These are phyloP conservation scores for Mycena capillaripes DNA, from an alignment of 768 basidiomycete genomes.

Conservation along the genomic window DNA sequence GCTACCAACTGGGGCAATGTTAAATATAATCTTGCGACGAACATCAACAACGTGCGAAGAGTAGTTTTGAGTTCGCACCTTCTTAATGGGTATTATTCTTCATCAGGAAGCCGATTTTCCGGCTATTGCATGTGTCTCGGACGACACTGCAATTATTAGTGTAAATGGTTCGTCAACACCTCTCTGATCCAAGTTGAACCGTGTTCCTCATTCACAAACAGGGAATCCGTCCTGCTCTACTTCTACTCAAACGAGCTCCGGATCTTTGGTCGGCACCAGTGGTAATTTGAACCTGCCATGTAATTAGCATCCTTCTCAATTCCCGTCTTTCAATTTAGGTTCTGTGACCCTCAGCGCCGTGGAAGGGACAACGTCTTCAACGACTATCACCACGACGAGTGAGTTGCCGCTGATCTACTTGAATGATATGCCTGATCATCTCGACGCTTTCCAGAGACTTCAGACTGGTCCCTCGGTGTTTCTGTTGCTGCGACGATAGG, in stretches of 20 bases:
- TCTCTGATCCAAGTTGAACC: not conserved
- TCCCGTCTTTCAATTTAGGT: not conserved
- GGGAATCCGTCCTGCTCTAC: slow-evolving; percentile 21
- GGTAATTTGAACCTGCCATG: not conserved
- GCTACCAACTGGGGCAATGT: slow-evolving; percentile 18
- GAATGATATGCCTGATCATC: not conserved
- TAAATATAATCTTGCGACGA: slow-evolving; percentile 21
- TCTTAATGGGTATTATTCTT: not conserved
- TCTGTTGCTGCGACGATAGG: slow-evolving; percentile 21
- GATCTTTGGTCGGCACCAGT: slow-evolving; percentile 25
- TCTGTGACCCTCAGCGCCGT: slow-evolving; percentile 21
- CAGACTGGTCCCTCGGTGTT: slow-evolving; percentile 13
- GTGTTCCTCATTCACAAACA: not conserved
- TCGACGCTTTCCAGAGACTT: slow-evolving; percentile 6
- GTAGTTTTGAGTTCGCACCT: not conserved
- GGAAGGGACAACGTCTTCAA: slow-evolving; percentile 12
- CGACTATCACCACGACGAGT: slow-evolving; percentile 23
- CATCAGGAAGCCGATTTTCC: slow-evolving; percentile 19
- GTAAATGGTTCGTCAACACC: not conserved
- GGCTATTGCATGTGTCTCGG: slow-evolving; percentile 23
- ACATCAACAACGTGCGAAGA: slow-evolving; percentile 14
- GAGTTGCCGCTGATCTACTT: not conserved
- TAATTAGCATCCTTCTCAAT: not conserved
- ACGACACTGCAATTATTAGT: not conserved
- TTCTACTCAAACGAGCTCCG: slow-evolving; percentile 14